These are phyloP conservation scores for Tolypocladium endophyticum DNA, from an alignment of 2,329 filamentous ascomycete genomes.

Conservation along the genomic window DNA sequence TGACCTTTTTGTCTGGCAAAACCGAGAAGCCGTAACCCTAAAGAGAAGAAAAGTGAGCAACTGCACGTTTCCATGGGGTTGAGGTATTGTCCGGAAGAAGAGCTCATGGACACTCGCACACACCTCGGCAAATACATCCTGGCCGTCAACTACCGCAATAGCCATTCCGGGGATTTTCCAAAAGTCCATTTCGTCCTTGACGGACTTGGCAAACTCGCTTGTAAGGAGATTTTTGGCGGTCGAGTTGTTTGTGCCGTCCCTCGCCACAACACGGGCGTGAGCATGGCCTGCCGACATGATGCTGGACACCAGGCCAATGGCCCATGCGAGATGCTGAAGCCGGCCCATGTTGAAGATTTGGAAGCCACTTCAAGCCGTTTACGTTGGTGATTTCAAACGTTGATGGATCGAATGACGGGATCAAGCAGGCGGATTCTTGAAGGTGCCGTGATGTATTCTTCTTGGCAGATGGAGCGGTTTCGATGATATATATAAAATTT, in stretches of 20 bases:
- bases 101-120: no score
- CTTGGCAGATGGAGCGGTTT: no score
- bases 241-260: no score
- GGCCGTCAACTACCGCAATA: slow-evolving; percentile 17
- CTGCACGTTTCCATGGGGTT: no score
- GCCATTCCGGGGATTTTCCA: slow-evolving; percentile 15
- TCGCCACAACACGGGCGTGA: neutral
- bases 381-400: neutral
- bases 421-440: no score
- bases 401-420: no score
- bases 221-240: slow-evolving; percentile 1
- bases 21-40: slow-evolving; percentile 19
- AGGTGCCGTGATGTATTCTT: no score
- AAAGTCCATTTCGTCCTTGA: slow-evolving; percentile 1
- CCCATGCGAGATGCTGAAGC: neutral
- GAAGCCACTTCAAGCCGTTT: neutral
- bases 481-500: no score
- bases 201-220: slow-evolving; percentile 3
- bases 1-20: slow-evolving; percentile 27
- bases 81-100: no score
- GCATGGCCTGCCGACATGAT: neutral
- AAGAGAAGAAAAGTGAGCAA: neutral
- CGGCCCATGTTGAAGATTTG: neutral
- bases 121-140: slow-evolving; percentile 15
- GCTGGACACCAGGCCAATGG: neutral